Base-by-base conservation (phyloP, 106 monocot species). In the Hemerocallis citrina region DNA sequence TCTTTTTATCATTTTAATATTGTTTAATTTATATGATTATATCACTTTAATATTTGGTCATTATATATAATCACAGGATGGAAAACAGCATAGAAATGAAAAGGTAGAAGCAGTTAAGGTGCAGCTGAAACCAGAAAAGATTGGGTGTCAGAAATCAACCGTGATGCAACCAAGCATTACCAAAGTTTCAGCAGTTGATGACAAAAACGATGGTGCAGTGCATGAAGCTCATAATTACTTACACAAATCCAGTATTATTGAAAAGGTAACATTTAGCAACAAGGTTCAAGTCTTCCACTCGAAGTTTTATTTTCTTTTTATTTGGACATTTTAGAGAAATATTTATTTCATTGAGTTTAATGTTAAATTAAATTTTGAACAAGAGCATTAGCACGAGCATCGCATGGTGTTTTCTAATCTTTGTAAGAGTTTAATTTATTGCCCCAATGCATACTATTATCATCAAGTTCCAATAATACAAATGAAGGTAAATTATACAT, bases 41-140 rank as follows among this genome's bases (percentile, higher is more conserved):
- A 57, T 47, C 24, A 28, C 4, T n/a, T 30, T 48, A 22, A 21
- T 34, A 28, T 22, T 64, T 37, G 28, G 10, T 55, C 52, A 3
- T n/a, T n/a, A n/a, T n/a, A n/a, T n/a, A n/a, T n/a, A n/a, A n/a
- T 20, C 42, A 36, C 34, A 80, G 77, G 76, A 59, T 42, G 68
- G 66, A 41, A 70, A 66, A 4, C 73, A 76, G 46, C 35, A 28
- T 1, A 55, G 16, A 63, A 71, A 38, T 19, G 64, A 73, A 63
- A 59, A 20, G 25, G 22, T 32, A 11, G 59, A 52, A n/a, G 63
- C 52, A 19, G 30, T 14, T 45, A 57, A 42, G 46, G 17, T 38
- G 17, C 59, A 63, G 45, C 12, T 42, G 14, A 64, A 64, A 35
- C 25, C 51, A 46, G 79, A 73, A 70, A 68, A 40, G 51, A 38